Conservation (phyloP, 2,329 filamentous ascomycete species). For the Cadophora gregata region DNA sequence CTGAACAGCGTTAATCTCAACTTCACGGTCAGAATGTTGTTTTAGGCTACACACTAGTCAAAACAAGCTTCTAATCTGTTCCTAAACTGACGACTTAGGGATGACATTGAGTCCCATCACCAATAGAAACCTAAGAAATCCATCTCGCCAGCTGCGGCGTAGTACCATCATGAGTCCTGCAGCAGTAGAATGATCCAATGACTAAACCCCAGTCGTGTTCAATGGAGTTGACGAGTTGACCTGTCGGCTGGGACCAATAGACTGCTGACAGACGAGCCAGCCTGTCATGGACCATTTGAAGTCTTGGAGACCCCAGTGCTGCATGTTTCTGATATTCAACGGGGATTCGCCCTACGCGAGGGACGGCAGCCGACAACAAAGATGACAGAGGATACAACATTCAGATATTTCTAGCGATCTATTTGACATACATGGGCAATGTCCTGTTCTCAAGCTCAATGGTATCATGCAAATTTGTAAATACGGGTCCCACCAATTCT, state of each 20-base stretch:
- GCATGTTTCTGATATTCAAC: not conserved
- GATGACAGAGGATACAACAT: not conserved
- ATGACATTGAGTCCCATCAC: not conserved
- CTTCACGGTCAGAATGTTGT: not conserved
- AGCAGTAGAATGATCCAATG: not conserved
- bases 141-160: not conserved
- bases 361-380: not conserved
- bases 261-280: too few species aligned
- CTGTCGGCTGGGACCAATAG: too few species aligned
- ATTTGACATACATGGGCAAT: not conserved
- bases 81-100: not conserved
- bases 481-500: too few species aligned
- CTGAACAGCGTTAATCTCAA: not conserved
- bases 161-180: not conserved
- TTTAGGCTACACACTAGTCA: not conserved
- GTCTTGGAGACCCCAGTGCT: not conserved
- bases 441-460: not conserved
- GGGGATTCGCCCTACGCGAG: not conserved
- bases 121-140: not conserved
- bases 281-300: too few species aligned
- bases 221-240: too few species aligned
- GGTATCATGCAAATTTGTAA: too few species aligned
- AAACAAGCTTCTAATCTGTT: not conserved
- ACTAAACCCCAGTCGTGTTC: too few species aligned
- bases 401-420: not conserved